Evolutionary conservation across 306 rosid species (phyloP), one percentile per base, ranked within the genome.

Genomic region (Acmispon strigosus): DNA sequence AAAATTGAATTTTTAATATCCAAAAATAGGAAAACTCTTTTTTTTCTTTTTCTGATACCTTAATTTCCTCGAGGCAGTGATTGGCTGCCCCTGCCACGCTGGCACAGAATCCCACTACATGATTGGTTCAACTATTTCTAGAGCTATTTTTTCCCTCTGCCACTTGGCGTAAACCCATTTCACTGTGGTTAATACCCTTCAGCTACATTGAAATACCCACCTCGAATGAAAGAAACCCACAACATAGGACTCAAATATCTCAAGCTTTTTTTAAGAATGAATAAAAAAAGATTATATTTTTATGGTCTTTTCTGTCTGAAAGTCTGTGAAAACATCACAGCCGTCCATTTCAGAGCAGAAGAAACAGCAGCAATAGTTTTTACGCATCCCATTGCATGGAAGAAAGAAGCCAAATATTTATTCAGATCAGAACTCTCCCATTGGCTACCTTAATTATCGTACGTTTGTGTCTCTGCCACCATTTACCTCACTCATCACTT

Each of bases 51-150:
- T 44, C 78, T 80, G 89, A 90, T 82, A 81, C 99, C 99, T 94
- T 94, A 94, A 91, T 83, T 73, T 86, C 89, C 74, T 87, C 96
- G 96, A 94, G 89, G 73, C 53, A 77, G 76, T 87, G 89, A 94
- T 87, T 94, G 96, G 98, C 57, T 85, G 47, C 54, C 69, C 51
- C 77, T 73, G 84, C 87, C 92, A 86, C 84, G 82, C 75, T 80
- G 88, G 89, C 82, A 76, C 82, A 45, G 54, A 72, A 79, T 79
- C 72, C 79, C 81, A 68, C 68, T 34, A 22, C 79, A 82, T 85
- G 87, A 90, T 88, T 90, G 96, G 92, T 78, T 82, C 76, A 73
- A 74, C 90, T 41, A 82, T 69, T 74, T 84, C 66, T 36, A 76
- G 76, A 62, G 42, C 64, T 29, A 52, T 15, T 29, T 29, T 20